A percentile compares a stretch with the other conserved stretches of the same genome.
phyloP scores from a whole-genome alignment of 805 yeast genomes.

The Wickerhamia fluorescens region DNA sequence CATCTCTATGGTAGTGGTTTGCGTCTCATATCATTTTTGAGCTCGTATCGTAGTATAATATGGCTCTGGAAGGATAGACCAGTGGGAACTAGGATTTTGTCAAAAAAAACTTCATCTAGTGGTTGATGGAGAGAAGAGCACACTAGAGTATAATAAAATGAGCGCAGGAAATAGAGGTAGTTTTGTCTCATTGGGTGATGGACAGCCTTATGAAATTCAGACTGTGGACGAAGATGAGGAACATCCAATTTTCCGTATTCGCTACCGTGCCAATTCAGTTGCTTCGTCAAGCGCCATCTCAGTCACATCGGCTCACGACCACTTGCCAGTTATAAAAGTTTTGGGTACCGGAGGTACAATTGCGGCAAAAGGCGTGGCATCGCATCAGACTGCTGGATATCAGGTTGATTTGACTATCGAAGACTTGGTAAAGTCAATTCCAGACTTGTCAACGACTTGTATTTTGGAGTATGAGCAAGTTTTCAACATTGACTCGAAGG shows the following conservation, averaged over 20 bases:
- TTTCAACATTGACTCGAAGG: constrained; percentile 55
- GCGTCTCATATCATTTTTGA: too few relatives aligned
- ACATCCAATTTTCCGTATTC: constrained; percentile 28
- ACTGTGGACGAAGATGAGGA: constrained; percentile 19
- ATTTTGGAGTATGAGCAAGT: constrained; percentile 57
- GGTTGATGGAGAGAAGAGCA: too few relatives aligned
- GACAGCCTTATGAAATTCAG: constrained; percentile 11
- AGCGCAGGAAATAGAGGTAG: too few relatives aligned
- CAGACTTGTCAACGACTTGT: constrained; percentile 48
- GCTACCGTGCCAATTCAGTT: constrained; percentile 28
- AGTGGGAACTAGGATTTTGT: too few relatives aligned
- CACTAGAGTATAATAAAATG: too few relatives aligned
- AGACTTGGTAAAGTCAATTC: constrained; percentile 46
- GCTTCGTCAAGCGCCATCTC: constrained; percentile 10
- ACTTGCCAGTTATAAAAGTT: constrained; percentile 37
- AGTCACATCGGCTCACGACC: constrained; percentile 6
- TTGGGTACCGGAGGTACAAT: constrained; percentile 57
- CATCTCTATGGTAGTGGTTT: too few relatives aligned
- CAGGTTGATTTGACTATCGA: constrained; percentile 45
- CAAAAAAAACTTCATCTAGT: too few relatives aligned
- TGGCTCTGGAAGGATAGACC: too few relatives aligned
- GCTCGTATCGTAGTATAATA: too few relatives aligned
- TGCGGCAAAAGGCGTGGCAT: constrained; percentile 43
- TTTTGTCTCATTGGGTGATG: constrained; percentile 4
- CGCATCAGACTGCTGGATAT: constrained; percentile 49